Conservation (phyloP, 768 basidiomycete genomes). For the Suillus subalutaceus region DNA sequence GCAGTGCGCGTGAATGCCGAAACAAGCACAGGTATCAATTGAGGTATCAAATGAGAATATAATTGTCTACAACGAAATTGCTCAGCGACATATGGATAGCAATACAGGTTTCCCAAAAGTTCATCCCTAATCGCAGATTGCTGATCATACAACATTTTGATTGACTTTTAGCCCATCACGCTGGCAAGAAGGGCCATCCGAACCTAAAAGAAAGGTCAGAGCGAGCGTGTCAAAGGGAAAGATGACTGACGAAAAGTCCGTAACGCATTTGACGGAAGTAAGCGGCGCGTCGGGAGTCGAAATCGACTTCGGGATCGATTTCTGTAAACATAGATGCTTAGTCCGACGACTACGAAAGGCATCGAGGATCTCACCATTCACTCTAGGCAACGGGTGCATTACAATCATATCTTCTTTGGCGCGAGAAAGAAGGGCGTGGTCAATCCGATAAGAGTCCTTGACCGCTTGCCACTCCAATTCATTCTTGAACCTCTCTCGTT, state of each 20-base stretch:
- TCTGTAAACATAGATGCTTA: slow-evolving; percentile 51
- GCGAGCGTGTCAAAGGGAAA: slow-evolving; percentile 2
- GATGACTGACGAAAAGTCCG: slow-evolving; percentile 88
- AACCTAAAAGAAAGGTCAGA: slow-evolving; percentile 38
- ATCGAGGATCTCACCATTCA: slow-evolving; percentile 64
- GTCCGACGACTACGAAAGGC: background rate
- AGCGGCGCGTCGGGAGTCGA: slow-evolving; percentile 89
- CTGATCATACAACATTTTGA: background rate
- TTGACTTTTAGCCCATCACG: slow-evolving; percentile 45
- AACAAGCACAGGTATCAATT: background rate
- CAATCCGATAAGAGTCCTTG: slow-evolving; percentile 90
- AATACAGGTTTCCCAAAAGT: background rate
- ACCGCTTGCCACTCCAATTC: slow-evolving; percentile 87
- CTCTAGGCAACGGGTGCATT: slow-evolving; percentile 97
- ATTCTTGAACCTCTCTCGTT: slow-evolving; percentile 88
- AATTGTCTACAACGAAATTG: background rate
- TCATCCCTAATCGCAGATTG: background rate
- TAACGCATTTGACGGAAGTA: slow-evolving; percentile 99
- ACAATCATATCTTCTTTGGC: slow-evolving; percentile 98
- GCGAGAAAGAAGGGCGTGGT: slow-evolving; percentile 89
- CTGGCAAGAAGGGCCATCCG: slow-evolving; percentile 82
- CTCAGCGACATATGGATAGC: background rate
- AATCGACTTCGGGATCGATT: slow-evolving; percentile 99
- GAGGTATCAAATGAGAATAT: background rate
- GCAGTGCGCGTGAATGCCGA: no score